These are phyloP conservation scores for Oryza coarctata DNA, from an alignment of 176 grass and related monocot species.

Conservation along the genomic window DNA sequence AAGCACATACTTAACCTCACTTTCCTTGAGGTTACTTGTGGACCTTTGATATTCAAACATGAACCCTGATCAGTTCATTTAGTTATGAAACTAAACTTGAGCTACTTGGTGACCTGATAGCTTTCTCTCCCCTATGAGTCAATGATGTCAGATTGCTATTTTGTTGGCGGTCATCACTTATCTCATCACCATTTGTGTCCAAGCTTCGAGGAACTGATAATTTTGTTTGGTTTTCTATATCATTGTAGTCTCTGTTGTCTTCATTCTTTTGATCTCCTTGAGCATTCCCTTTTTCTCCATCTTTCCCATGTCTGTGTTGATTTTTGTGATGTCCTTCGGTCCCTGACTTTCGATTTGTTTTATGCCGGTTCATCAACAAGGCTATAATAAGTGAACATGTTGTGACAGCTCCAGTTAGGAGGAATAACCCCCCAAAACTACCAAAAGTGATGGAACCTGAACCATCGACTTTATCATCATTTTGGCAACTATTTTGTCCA, in stretches of 20 bases:
- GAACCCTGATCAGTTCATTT: not conserved
- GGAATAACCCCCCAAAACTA: conserved; percentile 46
- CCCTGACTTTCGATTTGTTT: not conserved
- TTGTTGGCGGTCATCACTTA: not conserved
- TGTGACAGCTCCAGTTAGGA: conserved; percentile 33
- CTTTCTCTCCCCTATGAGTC: not conserved
- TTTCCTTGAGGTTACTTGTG: not conserved
- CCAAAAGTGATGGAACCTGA: conserved; percentile 37
- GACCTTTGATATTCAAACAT: not conserved
- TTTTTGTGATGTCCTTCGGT: not conserved
- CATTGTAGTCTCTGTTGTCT: not conserved
- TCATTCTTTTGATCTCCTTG: not conserved
- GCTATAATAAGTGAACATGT: conserved; percentile 18
- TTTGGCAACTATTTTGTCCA: conserved; percentile 21
- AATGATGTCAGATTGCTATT: not conserved
- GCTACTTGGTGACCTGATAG: not conserved
- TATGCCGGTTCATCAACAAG: not conserved
- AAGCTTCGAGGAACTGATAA: not conserved
- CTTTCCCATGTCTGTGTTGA: not conserved
- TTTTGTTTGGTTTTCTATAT: conserved; percentile 20
- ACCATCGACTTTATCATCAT: conserved; percentile 27
- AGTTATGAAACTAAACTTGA: conserved; percentile 18
- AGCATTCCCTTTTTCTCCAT: not conserved
- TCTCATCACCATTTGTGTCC: not conserved
- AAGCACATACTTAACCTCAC: not conserved